Percentiles rank a stretch among this genome's conserved stretches.
Conservation (phyloP, 192 early-diverging fungal species). For the Glomus cerebriforme region DNA sequence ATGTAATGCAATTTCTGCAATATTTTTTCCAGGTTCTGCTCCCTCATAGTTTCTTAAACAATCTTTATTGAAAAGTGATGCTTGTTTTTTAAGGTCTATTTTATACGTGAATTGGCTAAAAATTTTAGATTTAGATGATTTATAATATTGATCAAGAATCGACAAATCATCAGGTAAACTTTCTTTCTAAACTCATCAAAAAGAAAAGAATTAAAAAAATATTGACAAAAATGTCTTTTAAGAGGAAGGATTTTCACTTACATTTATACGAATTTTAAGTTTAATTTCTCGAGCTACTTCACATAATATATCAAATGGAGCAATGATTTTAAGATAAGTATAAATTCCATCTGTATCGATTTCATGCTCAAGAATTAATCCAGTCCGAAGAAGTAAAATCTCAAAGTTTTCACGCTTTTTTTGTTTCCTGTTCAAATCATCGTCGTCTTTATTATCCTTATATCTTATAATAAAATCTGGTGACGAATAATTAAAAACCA, state of each 20-base stretch:
- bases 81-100: conserved; percentile 39
- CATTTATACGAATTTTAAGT: conserved; percentile 41
- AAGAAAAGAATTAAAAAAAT: conserved; percentile 20
- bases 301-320: conserved; percentile 47
- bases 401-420: conserved; percentile 39
- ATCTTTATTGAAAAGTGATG: conserved; percentile 41
- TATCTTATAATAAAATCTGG: conserved; percentile 48
- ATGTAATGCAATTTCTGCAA: conserved; percentile 43
- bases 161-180: conserved; percentile 1
- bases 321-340: conserved; percentile 44
- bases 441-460: conserved; percentile 33
- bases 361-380: conserved; percentile 46
- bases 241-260: conserved; percentile 29
- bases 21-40: conserved; percentile 38
- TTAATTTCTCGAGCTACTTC: conserved; percentile 41
- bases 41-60: conserved; percentile 37
- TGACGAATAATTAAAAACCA: conserved; percentile 39
- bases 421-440: conserved; percentile 22
- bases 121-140: conserved; percentile 17
- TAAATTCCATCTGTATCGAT: conserved; percentile 39
- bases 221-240: neutral
- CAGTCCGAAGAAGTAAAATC: conserved; percentile 38
- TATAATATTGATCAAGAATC: conserved; percentile 30
- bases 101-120: conserved; percentile 16
- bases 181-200: neutral